Percentiles rank a stretch among this genome's conserved stretches.
phyloP scores from a whole-genome alignment of 768 basidiomycete species.

The Auricularia heimuer region DNA sequence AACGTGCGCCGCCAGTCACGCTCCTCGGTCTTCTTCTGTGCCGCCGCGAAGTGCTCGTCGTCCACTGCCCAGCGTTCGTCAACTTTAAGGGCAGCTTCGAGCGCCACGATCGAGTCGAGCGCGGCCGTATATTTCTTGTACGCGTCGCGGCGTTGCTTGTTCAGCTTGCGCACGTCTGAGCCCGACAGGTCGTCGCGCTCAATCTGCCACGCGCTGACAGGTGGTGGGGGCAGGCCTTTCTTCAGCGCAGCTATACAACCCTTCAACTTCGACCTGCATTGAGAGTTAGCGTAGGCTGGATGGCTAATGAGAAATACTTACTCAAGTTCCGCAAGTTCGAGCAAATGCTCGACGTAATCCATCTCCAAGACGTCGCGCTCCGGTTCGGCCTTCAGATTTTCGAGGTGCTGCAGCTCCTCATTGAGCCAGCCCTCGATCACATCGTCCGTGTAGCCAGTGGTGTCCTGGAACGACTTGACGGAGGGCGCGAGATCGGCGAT shows the following conservation, averaged over 20 bases:
- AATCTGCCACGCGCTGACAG: background rate
- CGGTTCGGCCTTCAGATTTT: conserved; percentile 1
- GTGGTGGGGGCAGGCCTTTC: background rate
- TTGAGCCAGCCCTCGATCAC: background rate
- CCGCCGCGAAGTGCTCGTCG: background rate
- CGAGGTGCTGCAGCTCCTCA: background rate
- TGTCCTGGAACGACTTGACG: background rate
- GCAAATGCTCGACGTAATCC: conserved; percentile 2
- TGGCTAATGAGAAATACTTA: no score
- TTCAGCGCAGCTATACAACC: no score
- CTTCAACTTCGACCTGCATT: background rate
- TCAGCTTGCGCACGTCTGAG: background rate
- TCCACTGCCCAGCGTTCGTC: background rate
- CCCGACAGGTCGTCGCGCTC: background rate
- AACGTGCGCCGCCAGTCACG: background rate
- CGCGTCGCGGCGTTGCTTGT: background rate
- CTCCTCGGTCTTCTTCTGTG: background rate
- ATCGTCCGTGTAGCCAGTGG: background rate
- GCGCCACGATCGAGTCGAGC: background rate
- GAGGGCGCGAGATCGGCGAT: background rate
- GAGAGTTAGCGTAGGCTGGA: background rate
- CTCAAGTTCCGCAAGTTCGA: background rate
- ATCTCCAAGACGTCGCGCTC: background rate
- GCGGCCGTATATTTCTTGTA: background rate
- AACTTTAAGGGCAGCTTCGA: background rate